A percentile compares a stretch with the other conserved stretches of the same genome.
These are phyloP conservation scores for Penicillium pulvis DNA, from an alignment of 495 filamentous ascomycete genomes.

Conservation along the genomic window DNA sequence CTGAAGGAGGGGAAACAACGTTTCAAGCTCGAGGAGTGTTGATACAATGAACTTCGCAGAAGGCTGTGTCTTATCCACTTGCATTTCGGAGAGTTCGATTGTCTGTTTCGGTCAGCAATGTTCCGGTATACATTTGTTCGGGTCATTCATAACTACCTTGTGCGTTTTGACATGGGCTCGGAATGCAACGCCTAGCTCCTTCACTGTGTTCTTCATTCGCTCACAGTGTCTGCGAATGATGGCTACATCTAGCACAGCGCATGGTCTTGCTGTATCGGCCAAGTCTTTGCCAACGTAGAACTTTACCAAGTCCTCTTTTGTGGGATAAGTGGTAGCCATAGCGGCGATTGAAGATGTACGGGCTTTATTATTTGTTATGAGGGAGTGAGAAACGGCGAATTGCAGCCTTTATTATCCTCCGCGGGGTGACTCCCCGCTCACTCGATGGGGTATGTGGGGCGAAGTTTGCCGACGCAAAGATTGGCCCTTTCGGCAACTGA, in stretches of 20 bases:
- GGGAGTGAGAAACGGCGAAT: too few relatives aligned
- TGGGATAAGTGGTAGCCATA: conserved; percentile 19
- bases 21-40: conserved; percentile 75
- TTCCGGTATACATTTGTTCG: not conserved
- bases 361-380: too few relatives aligned
- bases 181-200: conserved; percentile 64
- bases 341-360: too few relatives aligned
- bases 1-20: conserved; percentile 61
- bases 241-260: conserved; percentile 69
- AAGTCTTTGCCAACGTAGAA: conserved; percentile 65
- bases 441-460: too few relatives aligned
- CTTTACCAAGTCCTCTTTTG: conserved; percentile 30
- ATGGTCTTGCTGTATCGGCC: conserved; percentile 61
- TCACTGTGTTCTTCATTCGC: conserved; percentile 68
- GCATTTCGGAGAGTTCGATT: conserved; percentile 68
- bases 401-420: too few relatives aligned
- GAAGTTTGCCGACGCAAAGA: too few relatives aligned
- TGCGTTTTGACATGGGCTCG: conserved; percentile 86
- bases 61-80: conserved; percentile 59
- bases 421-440: too few relatives aligned
- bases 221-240: conserved; percentile 70
- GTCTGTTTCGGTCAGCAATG: conserved; percentile 51
- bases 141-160: conserved; percentile 55
- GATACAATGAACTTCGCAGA: conserved; percentile 73
- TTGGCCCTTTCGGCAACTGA: too few relatives aligned